Evolutionary conservation across 129 eudicot genomes (phyloP).

Genomic region (Silybum marianum): DNA sequence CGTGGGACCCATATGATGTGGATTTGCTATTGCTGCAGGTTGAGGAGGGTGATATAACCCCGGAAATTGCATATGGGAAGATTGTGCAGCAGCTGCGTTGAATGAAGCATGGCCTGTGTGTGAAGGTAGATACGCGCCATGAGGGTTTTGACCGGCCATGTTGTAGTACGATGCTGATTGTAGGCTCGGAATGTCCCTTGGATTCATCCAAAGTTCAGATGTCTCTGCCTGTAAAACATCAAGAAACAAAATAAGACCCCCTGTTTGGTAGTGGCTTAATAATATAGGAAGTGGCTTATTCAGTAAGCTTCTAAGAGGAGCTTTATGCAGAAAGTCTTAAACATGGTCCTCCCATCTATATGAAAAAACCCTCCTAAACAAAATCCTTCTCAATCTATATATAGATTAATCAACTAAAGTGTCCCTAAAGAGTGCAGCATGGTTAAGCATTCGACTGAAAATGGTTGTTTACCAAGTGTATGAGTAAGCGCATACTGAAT

Average conservation of each 20-base stretch:
- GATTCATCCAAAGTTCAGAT: constrained; percentile 93
- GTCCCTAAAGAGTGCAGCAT: background rate
- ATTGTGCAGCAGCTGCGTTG: constrained; percentile 67
- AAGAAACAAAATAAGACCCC: background rate
- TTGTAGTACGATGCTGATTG: constrained; percentile 89
- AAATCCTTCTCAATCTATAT: background rate
- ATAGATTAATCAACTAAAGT: background rate
- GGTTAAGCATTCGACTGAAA: background rate
- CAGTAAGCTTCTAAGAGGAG: too few relatives aligned
- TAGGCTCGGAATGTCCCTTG: constrained; percentile 66
- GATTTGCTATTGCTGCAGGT: constrained; percentile 58
- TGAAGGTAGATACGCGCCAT: constrained; percentile 75
- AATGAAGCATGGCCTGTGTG: constrained; percentile 77
- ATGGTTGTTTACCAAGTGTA: background rate
- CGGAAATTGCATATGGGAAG: constrained; percentile 86
- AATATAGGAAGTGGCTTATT: too few relatives aligned
- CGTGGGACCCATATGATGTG: constrained; percentile 66
- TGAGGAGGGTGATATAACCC: constrained; percentile 79
- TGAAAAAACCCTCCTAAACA: background rate
- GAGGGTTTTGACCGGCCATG: constrained; percentile 81
- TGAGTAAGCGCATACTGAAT: background rate
- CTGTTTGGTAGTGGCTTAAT: too few relatives aligned
- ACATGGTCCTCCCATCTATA: background rate
- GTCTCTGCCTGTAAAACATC: constrained; percentile 71
- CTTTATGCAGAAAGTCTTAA: background rate